phyloP scores from a whole-genome alignment of 2,329 filamentous ascomycete genomes.

The Colletotrichum tofieldiae region DNA sequence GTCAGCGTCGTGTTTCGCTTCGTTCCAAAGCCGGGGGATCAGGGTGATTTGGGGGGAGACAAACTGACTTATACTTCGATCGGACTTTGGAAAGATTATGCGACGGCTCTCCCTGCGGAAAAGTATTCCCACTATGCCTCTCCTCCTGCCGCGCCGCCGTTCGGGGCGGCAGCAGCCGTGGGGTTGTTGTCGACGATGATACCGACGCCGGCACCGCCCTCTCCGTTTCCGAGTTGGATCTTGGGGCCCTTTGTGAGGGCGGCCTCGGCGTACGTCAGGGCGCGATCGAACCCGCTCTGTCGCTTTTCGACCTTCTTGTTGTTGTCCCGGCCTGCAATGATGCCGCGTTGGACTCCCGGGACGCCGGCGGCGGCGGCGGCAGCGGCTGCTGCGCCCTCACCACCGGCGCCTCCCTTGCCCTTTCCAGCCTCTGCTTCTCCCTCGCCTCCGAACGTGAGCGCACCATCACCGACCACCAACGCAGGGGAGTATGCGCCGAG shows the following conservation, averaged over 20 bases:
- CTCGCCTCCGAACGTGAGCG: constrained; percentile 60
- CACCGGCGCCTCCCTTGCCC: constrained; percentile 6
- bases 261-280: constrained; percentile 56
- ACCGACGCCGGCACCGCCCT: constrained; percentile 57
- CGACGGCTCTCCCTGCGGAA: constrained; percentile 12
- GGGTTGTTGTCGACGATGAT: constrained; percentile 56
- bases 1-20: constrained; percentile 10
- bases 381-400: constrained; percentile 21
- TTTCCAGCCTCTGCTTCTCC: constrained; percentile 42
- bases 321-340: constrained; percentile 3
- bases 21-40: too few species aligned
- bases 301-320: constrained; percentile 51
- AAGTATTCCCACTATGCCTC: background rate
- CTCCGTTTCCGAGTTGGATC: constrained; percentile 58
- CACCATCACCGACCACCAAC: constrained; percentile 58
- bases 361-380: constrained; percentile 26
- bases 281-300: constrained; percentile 58
- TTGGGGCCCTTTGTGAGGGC: constrained; percentile 57
- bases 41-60: background rate
- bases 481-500: constrained; percentile 54
- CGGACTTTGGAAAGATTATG: constrained; percentile 29
- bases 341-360: background rate
- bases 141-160: constrained; percentile 43
- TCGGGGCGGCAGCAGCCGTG: constrained; percentile 29
- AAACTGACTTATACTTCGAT: constrained; percentile 38